A percentile compares a stretch with the other conserved stretches of the same genome.
phyloP scores from a whole-genome alignment of 1,139 yeast species.

The Candida sanyaensis region DNA sequence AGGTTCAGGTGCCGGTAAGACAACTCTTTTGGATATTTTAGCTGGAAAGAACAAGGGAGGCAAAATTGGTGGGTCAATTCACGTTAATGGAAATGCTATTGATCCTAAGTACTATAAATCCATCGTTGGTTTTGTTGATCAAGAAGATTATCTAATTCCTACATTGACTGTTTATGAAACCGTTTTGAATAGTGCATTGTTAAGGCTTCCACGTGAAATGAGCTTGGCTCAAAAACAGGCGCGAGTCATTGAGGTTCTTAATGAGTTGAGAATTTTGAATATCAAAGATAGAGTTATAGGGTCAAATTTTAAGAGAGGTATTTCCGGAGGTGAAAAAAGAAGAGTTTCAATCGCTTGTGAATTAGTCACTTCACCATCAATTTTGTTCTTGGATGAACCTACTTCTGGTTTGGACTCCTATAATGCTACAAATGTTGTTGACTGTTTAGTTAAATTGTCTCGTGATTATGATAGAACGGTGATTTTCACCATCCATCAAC shows the following conservation, averaged over 20 bases:
- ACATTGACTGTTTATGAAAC: slow-evolving; percentile 96
- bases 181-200: slow-evolving; percentile 84
- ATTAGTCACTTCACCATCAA: slow-evolving; percentile 81
- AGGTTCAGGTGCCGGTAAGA: slow-evolving; percentile 98
- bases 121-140: slow-evolving; percentile 94
- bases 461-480: slow-evolving; percentile 82
- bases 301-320: slow-evolving; percentile 85
- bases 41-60: slow-evolving; percentile 90
- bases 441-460: slow-evolving; percentile 78
- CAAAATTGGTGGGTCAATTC: slow-evolving; percentile 58
- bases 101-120: slow-evolving; percentile 51
- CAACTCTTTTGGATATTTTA: slow-evolving; percentile 85
- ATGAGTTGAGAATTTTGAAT: slow-evolving; percentile 77
- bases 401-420: slow-evolving; percentile 94
- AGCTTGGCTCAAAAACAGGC: slow-evolving; percentile 68
- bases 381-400: slow-evolving; percentile 82
- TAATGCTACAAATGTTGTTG: slow-evolving; percentile 90
- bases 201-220: slow-evolving; percentile 84
- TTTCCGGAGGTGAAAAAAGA: slow-evolving; percentile 92
- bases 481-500: slow-evolving; percentile 93
- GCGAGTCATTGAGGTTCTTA: slow-evolving; percentile 81
- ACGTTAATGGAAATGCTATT: slow-evolving; percentile 67
- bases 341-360: slow-evolving; percentile 91
- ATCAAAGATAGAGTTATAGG: slow-evolving; percentile 89
- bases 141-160: slow-evolving; percentile 87